phyloP scores from a whole-genome alignment of 1,284 basidiomycete species.

The Tilletia caries region DNA sequence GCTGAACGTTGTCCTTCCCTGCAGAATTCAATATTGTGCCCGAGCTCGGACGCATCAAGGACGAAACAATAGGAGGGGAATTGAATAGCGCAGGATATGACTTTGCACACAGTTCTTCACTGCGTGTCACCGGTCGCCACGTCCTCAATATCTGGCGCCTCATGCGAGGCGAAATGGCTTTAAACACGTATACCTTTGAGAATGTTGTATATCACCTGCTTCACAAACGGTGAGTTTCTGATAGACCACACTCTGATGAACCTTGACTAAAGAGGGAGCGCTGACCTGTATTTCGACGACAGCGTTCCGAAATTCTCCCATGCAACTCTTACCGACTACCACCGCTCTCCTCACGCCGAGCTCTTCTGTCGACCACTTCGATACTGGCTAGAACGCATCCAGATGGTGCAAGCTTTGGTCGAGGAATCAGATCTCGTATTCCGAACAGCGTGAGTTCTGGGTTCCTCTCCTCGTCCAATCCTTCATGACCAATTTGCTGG shows the following conservation, averaged over 20 bases:
- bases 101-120: constrained; percentile 43
- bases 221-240: constrained; percentile 29
- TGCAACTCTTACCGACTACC: constrained; percentile 71
- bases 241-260: neutral
- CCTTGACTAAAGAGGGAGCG: neutral
- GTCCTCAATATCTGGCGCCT: constrained; percentile 89
- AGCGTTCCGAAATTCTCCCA: constrained; percentile 69
- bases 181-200: constrained; percentile 83
- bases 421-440: constrained; percentile 45
- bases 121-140: constrained; percentile 82
- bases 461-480: neutral
- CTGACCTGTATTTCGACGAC: neutral
- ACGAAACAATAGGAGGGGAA: neutral
- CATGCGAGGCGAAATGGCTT: constrained; percentile 76
- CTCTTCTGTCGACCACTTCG: constrained; percentile 25
- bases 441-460: constrained; percentile 36
- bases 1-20: constrained; percentile 1
- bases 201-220: constrained; percentile 66
- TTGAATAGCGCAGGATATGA: constrained; percentile 6
- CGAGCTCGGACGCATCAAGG: constrained; percentile 2
- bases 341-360: constrained; percentile 51
- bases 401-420: constrained; percentile 39
- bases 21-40: constrained; percentile 9
- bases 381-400: constrained; percentile 39
- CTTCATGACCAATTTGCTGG: too few species aligned